phyloP scores from a whole-genome alignment of 371 early-diverging fungal genomes.

The Umbelopsis sp. region DNA sequence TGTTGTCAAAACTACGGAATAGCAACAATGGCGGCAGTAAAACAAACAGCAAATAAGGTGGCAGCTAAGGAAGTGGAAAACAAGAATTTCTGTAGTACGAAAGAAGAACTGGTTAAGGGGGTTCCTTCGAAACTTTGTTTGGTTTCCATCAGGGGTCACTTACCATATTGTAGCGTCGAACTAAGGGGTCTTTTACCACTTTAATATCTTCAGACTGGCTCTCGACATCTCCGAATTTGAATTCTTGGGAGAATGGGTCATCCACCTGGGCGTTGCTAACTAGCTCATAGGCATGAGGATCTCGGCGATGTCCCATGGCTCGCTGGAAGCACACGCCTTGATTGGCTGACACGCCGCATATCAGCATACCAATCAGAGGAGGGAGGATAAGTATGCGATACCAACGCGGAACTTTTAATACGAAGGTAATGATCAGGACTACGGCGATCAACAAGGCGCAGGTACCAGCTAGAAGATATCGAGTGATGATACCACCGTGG shows the following conservation, averaged over 20 bases:
- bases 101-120: too few species aligned
- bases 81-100: background rate
- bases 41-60: background rate
- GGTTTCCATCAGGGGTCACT: background rate
- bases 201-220: background rate
- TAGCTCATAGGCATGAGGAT: conserved; percentile 11
- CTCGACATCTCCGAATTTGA: background rate
- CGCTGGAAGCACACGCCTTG: conserved; percentile 15
- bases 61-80: background rate
- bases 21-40: conserved; percentile 13
- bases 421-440: conserved; percentile 9
- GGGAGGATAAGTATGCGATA: conserved; percentile 15
- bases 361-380: background rate
- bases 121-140: background rate
- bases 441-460: background rate
- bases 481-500: conserved; percentile 1
- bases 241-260: background rate
- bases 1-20: background rate
- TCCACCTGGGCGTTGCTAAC: background rate
- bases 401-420: conserved; percentile 20
- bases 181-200: background rate
- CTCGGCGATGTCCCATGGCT: background rate
- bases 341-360: background rate
- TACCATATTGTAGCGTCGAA: conserved; percentile 15
- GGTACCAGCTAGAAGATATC: background rate